These are phyloP conservation scores for Xylaria flabelliformis DNA, from an alignment of 495 filamentous ascomycete species.

Conservation along the genomic window DNA sequence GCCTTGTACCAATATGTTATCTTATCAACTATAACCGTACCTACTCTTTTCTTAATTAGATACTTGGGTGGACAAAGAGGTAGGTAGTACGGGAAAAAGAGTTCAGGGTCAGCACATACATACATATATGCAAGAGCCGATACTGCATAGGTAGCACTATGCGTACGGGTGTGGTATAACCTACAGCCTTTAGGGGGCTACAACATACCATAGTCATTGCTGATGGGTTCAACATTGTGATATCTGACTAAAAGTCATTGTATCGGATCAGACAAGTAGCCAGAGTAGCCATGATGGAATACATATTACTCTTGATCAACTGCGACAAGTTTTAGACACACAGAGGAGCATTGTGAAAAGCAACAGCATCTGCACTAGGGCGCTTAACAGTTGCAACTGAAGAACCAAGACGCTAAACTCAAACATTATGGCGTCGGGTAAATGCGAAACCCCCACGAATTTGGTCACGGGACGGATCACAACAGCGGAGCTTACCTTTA, in stretches of 20 bases:
- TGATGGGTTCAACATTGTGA: neutral
- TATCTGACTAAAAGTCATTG: neutral
- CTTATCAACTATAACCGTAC: neutral
- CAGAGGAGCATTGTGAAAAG: neutral
- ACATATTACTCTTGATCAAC: neutral
- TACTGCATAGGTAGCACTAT: neutral
- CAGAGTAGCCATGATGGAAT: neutral
- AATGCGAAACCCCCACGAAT: slow-evolving; percentile 15
- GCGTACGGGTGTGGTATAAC: neutral
- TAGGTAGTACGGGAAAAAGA: neutral
- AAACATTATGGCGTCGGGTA: neutral
- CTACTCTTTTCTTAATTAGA: neutral
- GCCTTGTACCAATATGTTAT: neutral
- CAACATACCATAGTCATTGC: neutral
- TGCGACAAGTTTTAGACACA: neutral
- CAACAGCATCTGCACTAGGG: neutral
- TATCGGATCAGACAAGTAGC: neutral
- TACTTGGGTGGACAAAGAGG: neutral
- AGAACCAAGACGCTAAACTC: neutral
- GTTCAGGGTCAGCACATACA: neutral
- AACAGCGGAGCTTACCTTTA: slow-evolving; percentile 23
- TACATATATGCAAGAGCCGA: neutral
- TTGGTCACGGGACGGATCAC: slow-evolving; percentile 24
- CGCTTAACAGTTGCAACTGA: neutral
- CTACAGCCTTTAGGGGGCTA: neutral